These are phyloP conservation scores for Nicotiana undulata DNA, from an alignment of 257 asterid genomes.

Conservation along the genomic window DNA sequence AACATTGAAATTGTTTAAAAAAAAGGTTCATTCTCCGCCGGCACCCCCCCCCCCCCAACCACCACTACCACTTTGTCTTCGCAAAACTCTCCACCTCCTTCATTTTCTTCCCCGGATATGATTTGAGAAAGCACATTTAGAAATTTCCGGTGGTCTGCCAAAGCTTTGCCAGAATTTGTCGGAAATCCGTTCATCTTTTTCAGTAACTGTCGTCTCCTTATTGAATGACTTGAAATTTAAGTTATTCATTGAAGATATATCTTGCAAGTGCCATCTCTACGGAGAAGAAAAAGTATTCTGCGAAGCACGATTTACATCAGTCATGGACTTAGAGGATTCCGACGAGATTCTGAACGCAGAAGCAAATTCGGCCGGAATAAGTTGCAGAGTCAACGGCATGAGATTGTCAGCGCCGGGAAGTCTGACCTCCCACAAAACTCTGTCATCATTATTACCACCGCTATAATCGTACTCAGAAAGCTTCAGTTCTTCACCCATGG, in stretches of 20 bases:
- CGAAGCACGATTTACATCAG: slow-evolving; percentile 77
- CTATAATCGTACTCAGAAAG: slow-evolving; percentile 18
- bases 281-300: slow-evolving; percentile 51
- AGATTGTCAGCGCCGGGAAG: slow-evolving; percentile 66
- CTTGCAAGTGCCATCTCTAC: slow-evolving; percentile 25
- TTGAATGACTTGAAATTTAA: too few species aligned
- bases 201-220: slow-evolving; percentile 18
- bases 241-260: slow-evolving; percentile 15
- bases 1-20: too few species aligned
- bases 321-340: slow-evolving; percentile 47
- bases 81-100: too few species aligned
- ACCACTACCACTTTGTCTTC: too few species aligned
- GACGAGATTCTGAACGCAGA: slow-evolving; percentile 70
- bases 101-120: too few species aligned
- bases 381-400: slow-evolving; percentile 53
- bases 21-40: too few species aligned
- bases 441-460: slow-evolving; percentile 26
- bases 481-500: slow-evolving; percentile 56
- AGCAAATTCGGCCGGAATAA: slow-evolving; percentile 76
- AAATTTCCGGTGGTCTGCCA: too few species aligned
- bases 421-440: slow-evolving; percentile 64
- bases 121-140: too few species aligned
- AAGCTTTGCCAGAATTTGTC: too few species aligned
- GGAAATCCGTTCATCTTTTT: slow-evolving; percentile 29
- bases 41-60: too few species aligned